Conservation (phyloP, 78 protist species). For the Dictyostelium firmibasis region DNA sequence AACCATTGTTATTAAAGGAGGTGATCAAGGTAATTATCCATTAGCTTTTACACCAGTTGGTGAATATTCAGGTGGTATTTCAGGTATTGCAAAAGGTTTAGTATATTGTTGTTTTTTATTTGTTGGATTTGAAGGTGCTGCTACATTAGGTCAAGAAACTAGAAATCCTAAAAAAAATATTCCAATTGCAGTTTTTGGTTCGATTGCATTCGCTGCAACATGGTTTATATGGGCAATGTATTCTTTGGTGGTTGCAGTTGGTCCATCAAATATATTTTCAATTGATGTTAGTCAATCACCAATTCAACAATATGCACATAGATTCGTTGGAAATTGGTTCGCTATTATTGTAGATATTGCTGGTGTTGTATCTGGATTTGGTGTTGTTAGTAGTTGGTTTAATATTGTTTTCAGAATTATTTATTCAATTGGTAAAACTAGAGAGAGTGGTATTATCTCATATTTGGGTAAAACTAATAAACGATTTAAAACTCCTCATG, state of each 20-base stretch:
- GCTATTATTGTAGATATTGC: constrained; percentile 28
- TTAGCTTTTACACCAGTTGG: constrained; percentile 69
- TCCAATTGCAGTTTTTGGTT: constrained; percentile 45
- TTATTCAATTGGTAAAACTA: constrained; percentile 32
- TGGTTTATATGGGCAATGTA: constrained; percentile 57
- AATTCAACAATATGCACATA: neutral
- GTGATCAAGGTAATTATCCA: constrained; percentile 52
- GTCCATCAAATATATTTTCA: constrained; percentile 2
- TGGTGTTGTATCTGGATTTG: constrained; percentile 12
- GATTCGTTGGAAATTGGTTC: constrained; percentile 28
- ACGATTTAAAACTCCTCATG: constrained; percentile 22
- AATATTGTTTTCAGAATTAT: constrained; percentile 34
- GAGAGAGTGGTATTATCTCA: neutral
- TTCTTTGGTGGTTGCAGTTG: constrained; percentile 11
- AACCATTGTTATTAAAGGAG: constrained; percentile 25
- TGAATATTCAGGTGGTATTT: neutral
- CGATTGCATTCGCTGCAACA: constrained; percentile 7
- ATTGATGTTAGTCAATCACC: neutral
- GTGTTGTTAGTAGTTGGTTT: constrained; percentile 6
- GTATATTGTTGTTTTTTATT: constrained; percentile 26
- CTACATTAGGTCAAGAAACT: constrained; percentile 31
- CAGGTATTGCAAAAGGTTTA: constrained; percentile 21
- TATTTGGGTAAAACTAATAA: neutral
- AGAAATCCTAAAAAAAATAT: constrained; percentile 28
- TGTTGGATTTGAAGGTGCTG: constrained; percentile 62